Evolutionary conservation across 805 yeast species (phyloP).

Genomic region (Yarrowia sp.): DNA sequence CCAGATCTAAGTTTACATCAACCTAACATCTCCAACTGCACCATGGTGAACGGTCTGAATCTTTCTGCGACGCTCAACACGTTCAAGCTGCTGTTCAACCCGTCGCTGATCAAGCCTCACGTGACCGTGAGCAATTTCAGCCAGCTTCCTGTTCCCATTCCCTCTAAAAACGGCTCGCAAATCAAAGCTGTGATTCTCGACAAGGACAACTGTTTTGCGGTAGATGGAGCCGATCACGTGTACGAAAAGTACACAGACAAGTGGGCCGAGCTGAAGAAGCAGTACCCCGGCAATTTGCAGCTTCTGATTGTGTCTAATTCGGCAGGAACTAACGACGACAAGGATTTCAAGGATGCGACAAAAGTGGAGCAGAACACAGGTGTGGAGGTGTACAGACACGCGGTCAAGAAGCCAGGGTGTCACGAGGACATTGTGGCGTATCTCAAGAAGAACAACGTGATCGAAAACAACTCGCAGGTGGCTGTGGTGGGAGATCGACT

Average conservation of each 20-base stretch:
- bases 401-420: slow-evolving; percentile 51
- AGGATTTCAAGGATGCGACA: slow-evolving; percentile 63
- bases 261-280: slow-evolving; percentile 63
- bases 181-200: slow-evolving; percentile 86
- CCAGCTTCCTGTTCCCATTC: slow-evolving; percentile 62
- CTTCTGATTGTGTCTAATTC: slow-evolving; percentile 86
- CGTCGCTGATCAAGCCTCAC: slow-evolving; percentile 75
- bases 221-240: slow-evolving; percentile 76
- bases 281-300: slow-evolving; percentile 65
- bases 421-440: slow-evolving; percentile 68
- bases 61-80: slow-evolving; percentile 79
- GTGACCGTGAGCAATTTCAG: slow-evolving; percentile 62
- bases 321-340: slow-evolving; percentile 88
- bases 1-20: not conserved
- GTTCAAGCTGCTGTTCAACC: slow-evolving; percentile 63
- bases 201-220: slow-evolving; percentile 94
- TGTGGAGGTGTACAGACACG: slow-evolving; percentile 50
- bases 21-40: not conserved
- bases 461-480: slow-evolving; percentile 62
- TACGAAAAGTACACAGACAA: slow-evolving; percentile 71
- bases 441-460: slow-evolving; percentile 59
- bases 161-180: slow-evolving; percentile 42
- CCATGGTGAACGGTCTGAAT: slow-evolving; percentile 55
- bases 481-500: slow-evolving; percentile 91
- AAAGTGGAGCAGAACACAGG: slow-evolving; percentile 63